A percentile compares a stretch with the other conserved stretches of the same genome.
phyloP scores from a whole-genome alignment of 345 rosid genomes.

The Triadica sebifera region DNA sequence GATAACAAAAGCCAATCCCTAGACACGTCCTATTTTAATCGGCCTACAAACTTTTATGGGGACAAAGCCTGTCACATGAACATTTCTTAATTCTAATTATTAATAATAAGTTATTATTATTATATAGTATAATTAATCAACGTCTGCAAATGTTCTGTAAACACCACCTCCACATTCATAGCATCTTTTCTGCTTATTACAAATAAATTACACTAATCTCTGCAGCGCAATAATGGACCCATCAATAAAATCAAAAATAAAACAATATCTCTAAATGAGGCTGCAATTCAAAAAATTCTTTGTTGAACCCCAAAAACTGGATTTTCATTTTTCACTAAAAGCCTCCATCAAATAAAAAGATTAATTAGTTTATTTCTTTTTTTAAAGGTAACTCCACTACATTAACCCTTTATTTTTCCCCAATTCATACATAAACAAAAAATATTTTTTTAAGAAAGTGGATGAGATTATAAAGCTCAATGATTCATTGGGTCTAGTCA shows the following conservation, averaged over 20 bases:
- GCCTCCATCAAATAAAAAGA: constrained; percentile 6
- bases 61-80: constrained; percentile 42
- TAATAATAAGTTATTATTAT: background rate
- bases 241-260: constrained; percentile 4
- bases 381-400: constrained; percentile 53
- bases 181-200: constrained; percentile 43
- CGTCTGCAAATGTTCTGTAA: no score
- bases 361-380: no score
- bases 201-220: no score
- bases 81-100: constrained; percentile 13
- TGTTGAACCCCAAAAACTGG: constrained; percentile 30
- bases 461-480: constrained; percentile 26
- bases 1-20: constrained; percentile 6
- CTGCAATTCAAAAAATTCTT: constrained; percentile 23
- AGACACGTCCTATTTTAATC: constrained; percentile 18
- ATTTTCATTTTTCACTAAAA: constrained; percentile 23
- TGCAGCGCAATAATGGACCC: constrained; percentile 51
- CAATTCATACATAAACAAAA: background rate
- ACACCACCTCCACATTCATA: constrained; percentile 36
- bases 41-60: constrained; percentile 22
- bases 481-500: constrained; percentile 55
- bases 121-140: no score
- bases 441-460: constrained; percentile 8
- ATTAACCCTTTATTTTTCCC: constrained; percentile 9
- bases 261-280: no score